Evolutionary conservation across 2,329 filamentous ascomycete genomes (phyloP), one percentile per base, ranked within the genome.

Genomic region (Dothiorella sarmentorum): DNA sequence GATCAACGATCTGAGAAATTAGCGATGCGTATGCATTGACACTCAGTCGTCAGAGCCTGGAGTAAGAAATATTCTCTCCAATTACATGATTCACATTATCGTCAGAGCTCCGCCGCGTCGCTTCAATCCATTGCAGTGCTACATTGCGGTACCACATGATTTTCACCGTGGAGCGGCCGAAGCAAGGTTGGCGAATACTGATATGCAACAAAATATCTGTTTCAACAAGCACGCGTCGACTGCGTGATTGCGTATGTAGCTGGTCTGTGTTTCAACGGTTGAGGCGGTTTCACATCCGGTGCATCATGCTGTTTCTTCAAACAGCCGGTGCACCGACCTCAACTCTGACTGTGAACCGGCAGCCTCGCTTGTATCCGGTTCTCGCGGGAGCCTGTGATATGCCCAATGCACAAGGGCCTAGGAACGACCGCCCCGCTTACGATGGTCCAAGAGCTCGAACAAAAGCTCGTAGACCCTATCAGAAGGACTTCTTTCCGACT

Each of bases 1-100:
- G 49, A 53, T 53, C 33, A 27, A 38, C 22, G n/a, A 40, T 53
- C 35, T 11, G n/a, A 40, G 33, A 53, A 53, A 53, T 53, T 53
- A 24, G 35, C 24, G 49, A 40, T 53, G 35, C n/a, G 49, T 29
- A 20, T 53, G 49, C 49, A 53, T 37, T 40, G 35, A 42, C 24
- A 18, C 33, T 15, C 15, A 20, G 49, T 40, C 17, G 35, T 18
- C 33, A 40, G 35, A 29, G 49, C 49, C 18, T 38, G 20, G 24
- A 35, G 27, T 18, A 38, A 53, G 49, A 22, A 17, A 10, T 35
- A 20, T 4, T 38, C 29, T 29, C 29, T 20, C 24, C 35, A 31
- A 53, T 53, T 35, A 53, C 43, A 47, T 51, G 4, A 11, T 24
- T n/a, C 13, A 35, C 13, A 18, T 40, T 18, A 37, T 53, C 24